phyloP scores from a whole-genome alignment of 2,329 filamentous ascomycete genomes.

The Ceratocystiopsis sp. region DNA sequence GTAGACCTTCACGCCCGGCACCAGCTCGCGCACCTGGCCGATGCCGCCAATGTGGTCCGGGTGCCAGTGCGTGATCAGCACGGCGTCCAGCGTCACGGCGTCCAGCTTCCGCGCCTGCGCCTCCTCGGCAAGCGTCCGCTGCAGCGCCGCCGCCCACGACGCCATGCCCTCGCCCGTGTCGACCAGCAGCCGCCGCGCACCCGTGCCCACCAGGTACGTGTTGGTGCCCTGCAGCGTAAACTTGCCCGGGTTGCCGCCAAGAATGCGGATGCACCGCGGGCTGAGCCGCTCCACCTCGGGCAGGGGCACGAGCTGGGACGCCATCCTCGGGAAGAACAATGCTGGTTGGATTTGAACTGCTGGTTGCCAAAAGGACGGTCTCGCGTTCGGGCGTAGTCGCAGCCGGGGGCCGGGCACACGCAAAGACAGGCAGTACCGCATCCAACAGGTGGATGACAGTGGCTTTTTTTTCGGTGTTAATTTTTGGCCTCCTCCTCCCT shows the following conservation, averaged over 20 bases:
- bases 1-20: constrained; percentile 43
- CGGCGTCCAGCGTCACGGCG: constrained; percentile 35
- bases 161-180: constrained; percentile 76
- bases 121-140: constrained; percentile 47
- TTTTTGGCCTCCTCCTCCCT: too few species aligned
- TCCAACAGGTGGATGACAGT: too few species aligned
- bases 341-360: too few species aligned
- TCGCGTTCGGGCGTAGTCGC: background rate
- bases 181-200: constrained; percentile 56
- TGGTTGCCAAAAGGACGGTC: background rate
- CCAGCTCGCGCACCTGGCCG: constrained; percentile 43
- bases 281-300: constrained; percentile 64
- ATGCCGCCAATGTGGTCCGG: constrained; percentile 71
- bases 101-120: constrained; percentile 24
- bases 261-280: constrained; percentile 60
- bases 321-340: constrained; percentile 27
- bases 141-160: constrained; percentile 53
- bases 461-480: too few species aligned
- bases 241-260: constrained; percentile 85
- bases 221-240: constrained; percentile 68
- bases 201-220: constrained; percentile 79
- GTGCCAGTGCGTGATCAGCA: constrained; percentile 86
- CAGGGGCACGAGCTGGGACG: constrained; percentile 43
- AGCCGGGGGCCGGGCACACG: too few species aligned
- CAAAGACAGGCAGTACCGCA: too few species aligned